Evolutionary conservation across 163 green algal species (phyloP), one percentile per base, ranked within the genome.

Genomic region (Coccomyxa subellipsoidea): DNA sequence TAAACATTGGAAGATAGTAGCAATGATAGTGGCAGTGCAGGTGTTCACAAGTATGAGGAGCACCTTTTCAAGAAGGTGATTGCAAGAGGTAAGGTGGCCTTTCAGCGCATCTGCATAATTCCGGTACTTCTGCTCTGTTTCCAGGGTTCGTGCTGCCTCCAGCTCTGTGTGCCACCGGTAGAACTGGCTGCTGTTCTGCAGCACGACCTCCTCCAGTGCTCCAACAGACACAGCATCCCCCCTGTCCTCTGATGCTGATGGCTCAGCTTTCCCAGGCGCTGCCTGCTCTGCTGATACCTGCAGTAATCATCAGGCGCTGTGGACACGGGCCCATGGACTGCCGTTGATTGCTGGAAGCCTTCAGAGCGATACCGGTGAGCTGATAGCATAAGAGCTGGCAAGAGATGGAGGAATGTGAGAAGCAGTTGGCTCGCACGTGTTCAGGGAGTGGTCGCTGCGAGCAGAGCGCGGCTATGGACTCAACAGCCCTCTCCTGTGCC

Each of bases 141-240:
- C 93, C 4, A 77, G 85, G 0, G 90, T 90, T 73, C 93, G 91
- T 7, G 92, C 90, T 3, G 92, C 91, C 80, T 98, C 94, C 80
- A 98, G 88, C 86, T 98, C 93, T 34, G 85, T 84, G 76, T 97
- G 90, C 95, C 95, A 98, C 73, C 95, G 93, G 87, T 96, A 96
- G 85, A 97, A 97, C 81, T 97, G 90, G 47, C 93, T 92, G 80
- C 85, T 94, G 82, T 94, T 97, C 39, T 96, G 93, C 77, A 97
- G 88, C 35, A 94, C 87, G 0, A 86, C 86, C 54, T 93, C 90
- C 32, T 93, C 89, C 12, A 86, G 37, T 0, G 71, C 70, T n/a
- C 18, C 32, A 27, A 31, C 12, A 8, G 70, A 29, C 8, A 32
- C 27, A 59, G 47, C 15, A 27, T 59, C 47, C 47, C 47, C 47